phyloP scores from a whole-genome alignment of 1,284 basidiomycete genomes.

The Ganoderma multipileum region DNA sequence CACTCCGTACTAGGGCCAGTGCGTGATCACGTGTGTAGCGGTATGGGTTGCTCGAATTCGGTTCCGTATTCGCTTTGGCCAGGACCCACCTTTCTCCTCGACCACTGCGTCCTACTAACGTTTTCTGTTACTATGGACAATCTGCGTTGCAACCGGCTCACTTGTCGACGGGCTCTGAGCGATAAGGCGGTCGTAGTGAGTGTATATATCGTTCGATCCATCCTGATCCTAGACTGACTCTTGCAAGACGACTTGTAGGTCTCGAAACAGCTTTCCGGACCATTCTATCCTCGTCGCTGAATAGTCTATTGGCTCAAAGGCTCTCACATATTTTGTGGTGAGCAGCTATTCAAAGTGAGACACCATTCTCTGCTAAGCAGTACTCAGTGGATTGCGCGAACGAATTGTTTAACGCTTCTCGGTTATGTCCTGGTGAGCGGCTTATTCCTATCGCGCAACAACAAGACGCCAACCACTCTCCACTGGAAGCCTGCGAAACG shows the following conservation, averaged over 20 bases:
- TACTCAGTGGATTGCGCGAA: constrained; percentile 81
- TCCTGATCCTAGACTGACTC: background rate
- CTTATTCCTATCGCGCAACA: too few species aligned
- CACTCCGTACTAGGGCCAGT: background rate
- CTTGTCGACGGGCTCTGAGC: constrained; percentile 65
- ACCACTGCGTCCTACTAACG: background rate
- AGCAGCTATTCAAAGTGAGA: constrained; percentile 27
- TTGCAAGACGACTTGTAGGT: constrained; percentile 44
- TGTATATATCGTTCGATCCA: constrained; percentile 18
- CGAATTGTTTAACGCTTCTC: constrained; percentile 76
- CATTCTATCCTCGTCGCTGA: background rate
- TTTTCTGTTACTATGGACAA: constrained; percentile 44
- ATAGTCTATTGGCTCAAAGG: constrained; percentile 44
- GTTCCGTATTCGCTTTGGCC: constrained; percentile 4
- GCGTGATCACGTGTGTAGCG: constrained; percentile 13
- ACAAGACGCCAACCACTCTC: background rate
- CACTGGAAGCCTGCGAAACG: constrained; percentile 74
- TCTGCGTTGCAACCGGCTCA: constrained; percentile 78
- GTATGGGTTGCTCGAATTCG: background rate
- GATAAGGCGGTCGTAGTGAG: constrained; percentile 86
- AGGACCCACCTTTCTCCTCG: background rate
- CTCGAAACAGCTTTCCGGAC: background rate
- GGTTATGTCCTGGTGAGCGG: constrained; percentile 73
- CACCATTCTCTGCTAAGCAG: background rate
- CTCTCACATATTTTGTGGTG: constrained; percentile 86